Evolutionary conservation across 148 eudicot genomes (phyloP).

Genomic region (Cornus controversa): DNA sequence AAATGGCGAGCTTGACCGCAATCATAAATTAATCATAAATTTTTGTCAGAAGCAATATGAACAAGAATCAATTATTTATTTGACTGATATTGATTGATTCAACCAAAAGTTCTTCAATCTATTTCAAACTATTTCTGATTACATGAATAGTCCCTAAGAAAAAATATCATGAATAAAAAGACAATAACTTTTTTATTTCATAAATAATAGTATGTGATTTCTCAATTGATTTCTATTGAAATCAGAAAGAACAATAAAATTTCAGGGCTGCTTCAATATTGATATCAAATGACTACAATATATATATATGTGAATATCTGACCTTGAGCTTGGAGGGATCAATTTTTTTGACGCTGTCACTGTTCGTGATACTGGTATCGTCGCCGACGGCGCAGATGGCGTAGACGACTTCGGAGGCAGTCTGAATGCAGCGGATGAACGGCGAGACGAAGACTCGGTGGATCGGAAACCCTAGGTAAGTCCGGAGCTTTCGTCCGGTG

Average conservation of each 20-base stretch:
- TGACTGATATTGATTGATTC: too few relatives aligned
- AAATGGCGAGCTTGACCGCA: too few relatives aligned
- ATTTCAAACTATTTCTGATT: too few relatives aligned
- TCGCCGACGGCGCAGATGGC: slow-evolving; percentile 45
- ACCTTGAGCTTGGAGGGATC: slow-evolving; percentile 74
- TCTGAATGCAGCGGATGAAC: slow-evolving; percentile 73
- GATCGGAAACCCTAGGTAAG: slow-evolving; percentile 54
- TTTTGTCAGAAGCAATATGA: too few relatives aligned
- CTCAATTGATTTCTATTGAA: too few relatives aligned
- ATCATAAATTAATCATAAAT: too few relatives aligned
- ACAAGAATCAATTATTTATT: too few relatives aligned
- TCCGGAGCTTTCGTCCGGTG: slow-evolving; percentile 44
- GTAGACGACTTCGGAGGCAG: slow-evolving; percentile 62
- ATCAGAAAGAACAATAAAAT: neutral
- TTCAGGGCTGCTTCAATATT: neutral
- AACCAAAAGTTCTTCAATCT: too few relatives aligned
- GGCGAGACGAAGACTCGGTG: slow-evolving; percentile 82
- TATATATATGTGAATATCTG: neutral
- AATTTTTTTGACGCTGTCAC: slow-evolving; percentile 32
- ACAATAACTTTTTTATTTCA: too few relatives aligned
- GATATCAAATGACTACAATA: neutral
- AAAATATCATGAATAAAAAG: too few relatives aligned
- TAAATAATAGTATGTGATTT: too few relatives aligned
- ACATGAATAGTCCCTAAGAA: too few relatives aligned
- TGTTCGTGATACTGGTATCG: slow-evolving; percentile 15